Evolutionary conservation across 2,329 filamentous ascomycete species (phyloP).

Genomic region (Colletotrichum falcatum): DNA sequence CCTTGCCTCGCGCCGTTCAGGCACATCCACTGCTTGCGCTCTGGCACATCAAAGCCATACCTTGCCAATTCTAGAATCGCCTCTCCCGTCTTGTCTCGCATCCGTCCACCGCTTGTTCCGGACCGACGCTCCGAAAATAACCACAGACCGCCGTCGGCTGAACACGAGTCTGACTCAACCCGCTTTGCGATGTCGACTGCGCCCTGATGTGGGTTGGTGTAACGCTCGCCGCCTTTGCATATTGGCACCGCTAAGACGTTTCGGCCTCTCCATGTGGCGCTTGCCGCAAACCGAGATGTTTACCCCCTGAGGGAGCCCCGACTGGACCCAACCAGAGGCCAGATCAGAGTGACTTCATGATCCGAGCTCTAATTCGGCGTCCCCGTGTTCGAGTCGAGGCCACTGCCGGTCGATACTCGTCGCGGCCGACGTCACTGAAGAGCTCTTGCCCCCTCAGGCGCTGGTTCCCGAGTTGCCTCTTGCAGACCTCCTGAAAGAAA

Average conservation of each 20-base stretch:
- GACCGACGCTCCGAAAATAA: constrained; percentile 37
- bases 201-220: constrained; percentile 36
- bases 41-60: constrained; percentile 21
- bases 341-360: background rate
- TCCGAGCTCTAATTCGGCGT: constrained; percentile 5
- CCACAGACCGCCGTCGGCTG: constrained; percentile 31
- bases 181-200: constrained; percentile 33
- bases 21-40: constrained; percentile 6
- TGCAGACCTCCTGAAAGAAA: constrained; percentile 18
- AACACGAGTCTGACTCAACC: constrained; percentile 37
- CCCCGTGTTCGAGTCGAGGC: constrained; percentile 20
- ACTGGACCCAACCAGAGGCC: background rate
- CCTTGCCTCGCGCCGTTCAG: constrained; percentile 17
- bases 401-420: constrained; percentile 25
- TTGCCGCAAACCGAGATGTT: constrained; percentile 27
- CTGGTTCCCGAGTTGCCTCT: constrained; percentile 23
- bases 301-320: constrained; percentile 8
- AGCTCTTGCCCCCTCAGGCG: constrained; percentile 21
- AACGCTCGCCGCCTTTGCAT: constrained; percentile 13
- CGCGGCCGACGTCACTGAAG: constrained; percentile 36
- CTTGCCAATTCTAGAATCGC: constrained; percentile 23
- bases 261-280: constrained; percentile 37
- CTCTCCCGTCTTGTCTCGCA: constrained; percentile 14
- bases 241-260: constrained; percentile 3
- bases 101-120: constrained; percentile 28